Base-by-base conservation (phyloP, 2,329 filamentous ascomycete genomes). In the Colletotrichum truncatum region DNA sequence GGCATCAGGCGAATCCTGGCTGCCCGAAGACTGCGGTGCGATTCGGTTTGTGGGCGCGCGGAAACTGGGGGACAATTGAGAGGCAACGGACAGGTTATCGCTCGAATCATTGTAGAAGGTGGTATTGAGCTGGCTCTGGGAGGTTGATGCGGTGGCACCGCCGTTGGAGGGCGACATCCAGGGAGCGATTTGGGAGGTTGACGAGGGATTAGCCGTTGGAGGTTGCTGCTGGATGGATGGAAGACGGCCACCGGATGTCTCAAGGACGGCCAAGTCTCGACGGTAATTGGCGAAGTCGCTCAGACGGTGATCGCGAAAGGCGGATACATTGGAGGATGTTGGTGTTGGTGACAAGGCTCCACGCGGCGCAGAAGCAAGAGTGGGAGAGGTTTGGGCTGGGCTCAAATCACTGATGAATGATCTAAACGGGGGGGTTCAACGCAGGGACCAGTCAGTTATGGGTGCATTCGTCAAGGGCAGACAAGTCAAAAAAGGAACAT, bases 51-150 rank as follows among this genome's bases (percentile, higher is more conserved):
- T 52, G 28, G 67, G 28, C 2, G 84, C 82, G 3, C 88, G 85
- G 72, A 91, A 89, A 58, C 87, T 86, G 1, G 92, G 90, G 30
- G 93, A 94, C 56, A 93, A 80, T 71, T 93, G 93, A 28, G 87
- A 89, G 30, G 78, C 76, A 23, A 82, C 73, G 11, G 86, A 87
- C 57, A 91, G 74, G 73, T 89, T 90, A 73, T 94, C 92, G 80
- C 85, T 91, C 32, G 91, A 93, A 74, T 94, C 90, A 76, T 93
- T 89, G 78, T 88, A 91, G 77, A 93, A 94, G 75, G 83, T 91
- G 49, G 84, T 86, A n/a, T 63, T 53, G 57, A 60, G 54, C 36
- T 63, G 64, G 36, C 51, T 63, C 53, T 67, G 64, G 48, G 64
- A 48, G 38, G 56, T 64, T 58, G 79, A 73, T 54, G 74, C 73